phyloP scores from a whole-genome alignment of 1,139 yeast species.

The Yamadazyma pseudoaaseri region DNA sequence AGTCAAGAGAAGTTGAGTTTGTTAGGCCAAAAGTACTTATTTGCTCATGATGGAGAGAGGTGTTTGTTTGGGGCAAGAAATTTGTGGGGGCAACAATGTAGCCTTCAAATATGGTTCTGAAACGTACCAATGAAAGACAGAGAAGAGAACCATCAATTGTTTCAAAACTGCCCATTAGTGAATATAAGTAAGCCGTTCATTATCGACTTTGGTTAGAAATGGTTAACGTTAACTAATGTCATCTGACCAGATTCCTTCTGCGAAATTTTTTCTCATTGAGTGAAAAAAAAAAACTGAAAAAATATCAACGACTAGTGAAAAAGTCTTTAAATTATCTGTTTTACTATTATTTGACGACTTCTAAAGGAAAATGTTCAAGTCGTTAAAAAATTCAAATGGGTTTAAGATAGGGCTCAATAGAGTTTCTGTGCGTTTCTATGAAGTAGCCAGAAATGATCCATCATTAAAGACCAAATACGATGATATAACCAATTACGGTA shows the following conservation, averaged over 20 bases:
- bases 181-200: too few relatives aligned
- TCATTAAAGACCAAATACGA: constrained; percentile 31
- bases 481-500: constrained; percentile 36
- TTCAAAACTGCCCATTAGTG: too few relatives aligned
- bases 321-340: constrained; percentile 2
- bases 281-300: constrained; percentile 3
- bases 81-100: too few relatives aligned
- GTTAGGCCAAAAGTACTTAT: too few relatives aligned
- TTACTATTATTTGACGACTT: background rate
- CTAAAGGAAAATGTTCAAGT: constrained; percentile 5
- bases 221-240: too few relatives aligned
- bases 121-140: too few relatives aligned
- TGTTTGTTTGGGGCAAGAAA: too few relatives aligned
- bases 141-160: too few relatives aligned
- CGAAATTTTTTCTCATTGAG: constrained; percentile 1
- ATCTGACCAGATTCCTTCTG: constrained; percentile 1
- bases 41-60: too few relatives aligned
- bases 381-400: constrained; percentile 3
- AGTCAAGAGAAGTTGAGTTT: too few relatives aligned
- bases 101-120: too few relatives aligned
- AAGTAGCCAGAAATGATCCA: constrained; percentile 22
- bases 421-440: constrained; percentile 16
- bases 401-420: background rate
- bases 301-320: constrained; percentile 8
- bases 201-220: too few relatives aligned